Conservation (phyloP, 768 basidiomycete genomes). For the Dioszegia hungarica region DNA sequence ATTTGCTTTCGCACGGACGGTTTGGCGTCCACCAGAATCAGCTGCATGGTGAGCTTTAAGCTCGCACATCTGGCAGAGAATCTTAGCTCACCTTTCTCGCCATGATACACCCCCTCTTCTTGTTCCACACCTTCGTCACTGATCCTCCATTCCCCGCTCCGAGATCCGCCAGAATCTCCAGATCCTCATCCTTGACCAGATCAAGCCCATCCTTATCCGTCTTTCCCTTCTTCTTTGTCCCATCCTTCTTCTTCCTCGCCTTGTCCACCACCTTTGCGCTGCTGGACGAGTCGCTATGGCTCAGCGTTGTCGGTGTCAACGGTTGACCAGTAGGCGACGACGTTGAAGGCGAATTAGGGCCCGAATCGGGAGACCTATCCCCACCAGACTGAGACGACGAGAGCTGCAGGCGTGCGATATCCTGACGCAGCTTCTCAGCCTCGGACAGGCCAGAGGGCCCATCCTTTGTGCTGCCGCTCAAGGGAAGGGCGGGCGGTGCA, state of each 20-base stretch:
- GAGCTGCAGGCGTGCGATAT: constrained; percentile 34
- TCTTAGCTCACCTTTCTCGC: constrained; percentile 80
- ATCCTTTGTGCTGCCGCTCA: constrained; percentile 11
- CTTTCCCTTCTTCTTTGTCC: constrained; percentile 19
- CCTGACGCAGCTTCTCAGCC: constrained; percentile 32
- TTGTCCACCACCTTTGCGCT: constrained; percentile 1
- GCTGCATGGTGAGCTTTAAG: constrained; percentile 20
- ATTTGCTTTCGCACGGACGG: constrained; percentile 96
- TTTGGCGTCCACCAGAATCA: constrained; percentile 55
- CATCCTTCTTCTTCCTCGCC: constrained; percentile 11
- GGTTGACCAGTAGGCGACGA: constrained; percentile 3
- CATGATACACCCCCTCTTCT: constrained; percentile 86
- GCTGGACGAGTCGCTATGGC: constrained; percentile 2
- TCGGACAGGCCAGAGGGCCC: constrained; percentile 14
- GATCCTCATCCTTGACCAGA: constrained; percentile 76
- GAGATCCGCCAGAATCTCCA: constrained; percentile 83
- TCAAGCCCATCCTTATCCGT: constrained; percentile 69
- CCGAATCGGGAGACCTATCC: constrained; percentile 9
- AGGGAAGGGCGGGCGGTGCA: constrained; percentile 34
- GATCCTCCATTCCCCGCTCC: constrained; percentile 97
- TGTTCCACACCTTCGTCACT: constrained; percentile 91
- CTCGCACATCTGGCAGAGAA: neutral
- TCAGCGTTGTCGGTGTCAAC: constrained; percentile 12
- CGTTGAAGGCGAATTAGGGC: constrained; percentile 12
- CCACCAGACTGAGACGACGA: constrained; percentile 26